Base-by-base conservation (phyloP, 2,329 filamentous ascomycete genomes). In the Neodidymelliopsis sp. region DNA sequence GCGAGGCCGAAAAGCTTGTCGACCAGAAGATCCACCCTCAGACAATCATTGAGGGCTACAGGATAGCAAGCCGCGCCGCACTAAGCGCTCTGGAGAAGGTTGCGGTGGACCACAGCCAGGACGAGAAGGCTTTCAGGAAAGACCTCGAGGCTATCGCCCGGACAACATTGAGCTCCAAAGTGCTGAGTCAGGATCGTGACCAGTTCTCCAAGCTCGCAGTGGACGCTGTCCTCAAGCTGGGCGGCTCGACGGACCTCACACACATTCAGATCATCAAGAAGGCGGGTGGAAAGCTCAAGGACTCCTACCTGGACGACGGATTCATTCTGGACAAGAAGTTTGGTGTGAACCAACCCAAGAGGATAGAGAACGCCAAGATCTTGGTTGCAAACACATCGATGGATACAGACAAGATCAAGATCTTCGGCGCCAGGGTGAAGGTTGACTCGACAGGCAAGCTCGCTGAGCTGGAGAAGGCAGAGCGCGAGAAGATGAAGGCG, bases 241-340 rank as follows among this genome's bases (percentile, higher is more conserved):
- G 90, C 74, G 89, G 89, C 48, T 95, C 91, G 2, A 91, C 90
- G 49, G 94, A 99, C 74, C 85, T 99, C 44, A 97, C 90, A 73
- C 92, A 97, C 72, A 99, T 99, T 60, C 94, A 99, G 76, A 92
- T 99, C 69, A 99, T 99, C 81, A 99, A 99, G 83, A 99, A 99
- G 82, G 89, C 93, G 2, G 94, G 94, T 64, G 94, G 94, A 65
- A 99, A 97, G 82, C 85, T 99, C 50, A 94, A 87, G 73, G 94
- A 99, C 74, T 97, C 93, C 10, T 99, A 99, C 76, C 83, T 99
- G 30, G 94, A 99, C 70, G 91, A 97, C 67, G 94, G 94, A 4
- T 99, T 99, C 79, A 97, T 99, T 69, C 81, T 99, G 44, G 94
- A 99, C 80, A 99, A 99, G 84, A 96, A 93, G 79, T 96, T 99